These are phyloP conservation scores for Penicillium roqueforti DNA, from an alignment of 495 filamentous ascomycete species.

Conservation along the genomic window DNA sequence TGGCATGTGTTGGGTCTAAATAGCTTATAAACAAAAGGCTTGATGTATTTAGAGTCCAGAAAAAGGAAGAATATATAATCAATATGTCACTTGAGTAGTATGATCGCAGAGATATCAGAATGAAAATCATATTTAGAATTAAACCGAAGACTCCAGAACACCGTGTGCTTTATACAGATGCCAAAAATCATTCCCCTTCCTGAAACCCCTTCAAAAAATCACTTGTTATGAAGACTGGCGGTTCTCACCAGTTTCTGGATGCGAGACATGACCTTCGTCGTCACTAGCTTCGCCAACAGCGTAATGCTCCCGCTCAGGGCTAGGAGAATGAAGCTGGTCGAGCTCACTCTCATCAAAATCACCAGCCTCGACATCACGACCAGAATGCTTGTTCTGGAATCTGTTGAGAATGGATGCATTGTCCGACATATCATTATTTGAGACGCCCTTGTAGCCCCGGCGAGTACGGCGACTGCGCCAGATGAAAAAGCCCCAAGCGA, in stretches of 20 bases:
- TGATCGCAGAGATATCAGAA: background rate
- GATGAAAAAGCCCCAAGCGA: slow-evolving; percentile 78
- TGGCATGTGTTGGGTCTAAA: background rate
- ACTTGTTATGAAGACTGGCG: slow-evolving; percentile 8
- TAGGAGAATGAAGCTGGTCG: slow-evolving; percentile 61
- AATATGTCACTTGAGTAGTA: background rate
- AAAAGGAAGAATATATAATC: background rate
- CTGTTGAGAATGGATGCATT: slow-evolving; percentile 33
- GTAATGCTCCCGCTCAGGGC: slow-evolving; percentile 38
- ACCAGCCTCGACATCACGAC: slow-evolving; percentile 68
- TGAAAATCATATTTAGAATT: background rate
- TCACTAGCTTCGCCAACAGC: slow-evolving; percentile 43
- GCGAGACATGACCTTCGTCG: slow-evolving; percentile 30
- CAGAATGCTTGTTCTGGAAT: slow-evolving; percentile 46
- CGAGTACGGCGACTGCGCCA: slow-evolving; percentile 66
- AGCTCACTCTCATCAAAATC: slow-evolving; percentile 90
- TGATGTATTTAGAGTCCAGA: background rate
- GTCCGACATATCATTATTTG: slow-evolving; percentile 21
- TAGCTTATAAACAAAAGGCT: background rate
- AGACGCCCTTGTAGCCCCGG: slow-evolving; percentile 46
- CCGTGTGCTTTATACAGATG: slow-evolving; percentile 2
- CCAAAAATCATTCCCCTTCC: background rate
- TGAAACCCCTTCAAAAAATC: background rate
- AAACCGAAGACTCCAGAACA: background rate
- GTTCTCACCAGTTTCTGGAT: slow-evolving; percentile 2